Base-by-base conservation (phyloP, 176 grass and related monocot species). In the Calamus simplicifolius region DNA sequence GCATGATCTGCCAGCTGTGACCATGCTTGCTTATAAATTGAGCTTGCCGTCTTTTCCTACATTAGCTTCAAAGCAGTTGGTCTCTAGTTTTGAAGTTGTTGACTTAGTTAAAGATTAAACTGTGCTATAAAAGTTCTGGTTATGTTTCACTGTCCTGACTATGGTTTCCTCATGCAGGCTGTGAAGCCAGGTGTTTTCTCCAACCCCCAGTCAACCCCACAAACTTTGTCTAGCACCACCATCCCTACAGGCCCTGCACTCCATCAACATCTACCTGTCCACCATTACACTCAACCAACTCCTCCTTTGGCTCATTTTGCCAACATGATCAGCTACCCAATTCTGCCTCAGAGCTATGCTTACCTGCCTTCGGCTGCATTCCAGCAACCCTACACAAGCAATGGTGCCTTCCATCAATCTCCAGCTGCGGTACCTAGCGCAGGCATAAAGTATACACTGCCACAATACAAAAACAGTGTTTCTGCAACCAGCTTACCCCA, bases 271-370 rank as follows among this genome's bases (percentile, higher is more conserved):
- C 52, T 92, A 69, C 67, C 86, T 57, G 79, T 82, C 25, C 93
- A 97, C 79, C 88, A 87, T 75, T 98, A 93, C 69, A 74, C 94
- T 69, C 94, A 98, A 72, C 94, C 84, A 48, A 82, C 94, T 49
- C 69, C 92, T 69, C 85, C 93, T 27, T 61, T 97, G 2, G 57
- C 75, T 8, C 87, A 80, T 63, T 98, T 85, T 48, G 51, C 84
- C 54, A 98, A 88, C 79, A 80, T 98, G 66, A 83, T 98, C 69
- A 79, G 94, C 19, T 98, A 98, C 68, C 94, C 81, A 0, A 85
- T 85, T 81, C 71, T 97, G 52, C 69, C 84, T 31, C 94, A 82
- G 57, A 92, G 77, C 73, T 98, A 98, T 56, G 68, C 84, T 23
- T 98, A 98, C 76, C 60, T 98, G 48, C 88, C 94, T 0, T 77